phyloP scores from a whole-genome alignment of 495 filamentous ascomycete genomes.

The Parmelia sp. region DNA sequence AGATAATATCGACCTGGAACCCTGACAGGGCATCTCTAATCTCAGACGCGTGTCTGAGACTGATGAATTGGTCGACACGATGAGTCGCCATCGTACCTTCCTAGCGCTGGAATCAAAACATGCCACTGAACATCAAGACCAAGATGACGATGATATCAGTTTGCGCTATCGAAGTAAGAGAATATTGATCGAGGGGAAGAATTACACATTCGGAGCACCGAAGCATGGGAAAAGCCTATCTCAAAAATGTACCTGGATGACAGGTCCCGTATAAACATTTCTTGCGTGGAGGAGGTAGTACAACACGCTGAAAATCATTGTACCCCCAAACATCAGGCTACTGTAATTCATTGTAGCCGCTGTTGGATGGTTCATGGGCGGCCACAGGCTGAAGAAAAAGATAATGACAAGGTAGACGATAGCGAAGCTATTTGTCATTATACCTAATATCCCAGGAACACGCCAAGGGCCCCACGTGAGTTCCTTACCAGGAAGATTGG shows the following conservation, averaged over 20 bases:
- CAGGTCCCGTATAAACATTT: conserved; percentile 8
- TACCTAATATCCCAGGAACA: neutral
- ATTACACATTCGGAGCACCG: too few species aligned
- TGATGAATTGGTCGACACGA: too few species aligned
- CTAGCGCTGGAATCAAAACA: too few species aligned
- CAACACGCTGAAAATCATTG: conserved; percentile 7
- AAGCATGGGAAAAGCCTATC: too few species aligned
- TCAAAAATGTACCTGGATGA: neutral
- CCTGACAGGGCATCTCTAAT: too few species aligned
- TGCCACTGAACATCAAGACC: too few species aligned
- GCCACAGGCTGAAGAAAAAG: conserved; percentile 5
- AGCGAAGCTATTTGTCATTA: neutral
- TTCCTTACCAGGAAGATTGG: neutral
- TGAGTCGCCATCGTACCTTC: too few species aligned
- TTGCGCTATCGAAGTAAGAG: too few species aligned
- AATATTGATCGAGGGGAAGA: too few species aligned
- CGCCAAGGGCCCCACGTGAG: neutral
- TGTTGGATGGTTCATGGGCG: neutral
- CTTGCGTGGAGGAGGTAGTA: conserved; percentile 11
- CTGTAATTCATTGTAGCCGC: conserved; percentile 17
- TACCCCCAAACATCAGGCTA: conserved; percentile 9
- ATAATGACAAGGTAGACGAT: neutral
- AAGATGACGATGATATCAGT: too few species aligned
- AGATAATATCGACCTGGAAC: too few species aligned
- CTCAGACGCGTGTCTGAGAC: too few species aligned